Evolutionary conservation across 2,329 filamentous ascomycete species (phyloP).

Genomic region (Amesomyces nigricolor): DNA sequence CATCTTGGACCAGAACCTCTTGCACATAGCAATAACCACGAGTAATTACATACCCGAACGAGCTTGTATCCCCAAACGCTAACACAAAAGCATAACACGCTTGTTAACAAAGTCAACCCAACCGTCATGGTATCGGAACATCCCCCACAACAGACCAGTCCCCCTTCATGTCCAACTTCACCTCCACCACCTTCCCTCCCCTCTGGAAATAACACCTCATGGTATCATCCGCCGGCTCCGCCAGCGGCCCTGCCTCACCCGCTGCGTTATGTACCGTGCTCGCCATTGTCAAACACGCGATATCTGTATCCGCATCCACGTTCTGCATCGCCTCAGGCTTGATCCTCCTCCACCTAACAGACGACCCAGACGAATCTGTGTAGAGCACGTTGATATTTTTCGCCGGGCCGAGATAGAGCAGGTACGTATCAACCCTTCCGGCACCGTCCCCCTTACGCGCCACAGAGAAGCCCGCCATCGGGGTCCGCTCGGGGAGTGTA

Average conservation of each 20-base stretch:
- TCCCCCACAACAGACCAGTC: conserved; percentile 11
- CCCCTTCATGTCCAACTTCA: conserved; percentile 6
- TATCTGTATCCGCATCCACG: conserved; percentile 14
- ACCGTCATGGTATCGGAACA: conserved; percentile 12
- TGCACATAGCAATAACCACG: too few relatives aligned
- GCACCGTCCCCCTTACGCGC: conserved; percentile 5
- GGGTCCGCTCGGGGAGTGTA: not conserved
- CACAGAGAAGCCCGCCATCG: conserved; percentile 18
- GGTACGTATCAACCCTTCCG: conserved; percentile 17
- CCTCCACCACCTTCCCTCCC: conserved; percentile 17
- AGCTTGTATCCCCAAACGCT: too few relatives aligned
- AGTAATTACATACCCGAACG: too few relatives aligned
- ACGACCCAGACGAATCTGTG: not conserved
- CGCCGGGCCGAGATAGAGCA: conserved; percentile 14
- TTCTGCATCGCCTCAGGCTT: conserved; percentile 12
- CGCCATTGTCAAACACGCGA: conserved; percentile 20
- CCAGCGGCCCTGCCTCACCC: not conserved
- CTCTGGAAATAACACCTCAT: conserved; percentile 21
- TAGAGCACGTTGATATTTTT: conserved; percentile 17
- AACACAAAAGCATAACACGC: too few relatives aligned
- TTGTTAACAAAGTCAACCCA: too few relatives aligned
- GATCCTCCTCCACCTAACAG: conserved; percentile 2
- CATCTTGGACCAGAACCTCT: too few relatives aligned
- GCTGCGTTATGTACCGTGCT: conserved; percentile 1
- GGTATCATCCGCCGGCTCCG: conserved; percentile 8